phyloP scores from a whole-genome alignment of 2,329 filamentous ascomycete genomes.

The Cryphonectria japonica region DNA sequence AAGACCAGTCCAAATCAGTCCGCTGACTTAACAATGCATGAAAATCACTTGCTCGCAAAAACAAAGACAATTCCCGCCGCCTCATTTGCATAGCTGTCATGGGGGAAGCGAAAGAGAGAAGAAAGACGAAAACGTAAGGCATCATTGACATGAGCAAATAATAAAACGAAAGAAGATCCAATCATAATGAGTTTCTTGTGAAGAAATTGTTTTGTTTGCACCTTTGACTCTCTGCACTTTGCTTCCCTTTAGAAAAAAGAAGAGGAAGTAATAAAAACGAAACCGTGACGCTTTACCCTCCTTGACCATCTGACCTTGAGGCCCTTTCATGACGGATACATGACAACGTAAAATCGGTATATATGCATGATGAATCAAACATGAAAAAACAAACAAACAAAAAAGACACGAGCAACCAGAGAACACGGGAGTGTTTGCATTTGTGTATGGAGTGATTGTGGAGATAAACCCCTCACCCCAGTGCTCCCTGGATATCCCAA shows the following conservation, averaged over 20 bases:
- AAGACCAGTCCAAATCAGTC: not conserved
- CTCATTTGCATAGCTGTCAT: not conserved
- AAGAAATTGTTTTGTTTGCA: slow-evolving; percentile 8
- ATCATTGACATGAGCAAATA: not conserved
- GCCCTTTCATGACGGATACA: slow-evolving; percentile 9
- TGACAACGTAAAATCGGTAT: slow-evolving; percentile 9
- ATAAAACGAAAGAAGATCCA: not conserved
- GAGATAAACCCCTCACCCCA: not conserved
- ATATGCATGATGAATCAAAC: slow-evolving; percentile 11
- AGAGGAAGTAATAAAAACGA: not conserved
- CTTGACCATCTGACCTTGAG: not conserved
- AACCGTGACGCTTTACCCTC: slow-evolving; percentile 2
- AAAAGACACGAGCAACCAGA: not conserved
- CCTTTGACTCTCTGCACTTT: not conserved
- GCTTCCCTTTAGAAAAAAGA: not conserved
- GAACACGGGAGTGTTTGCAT: not conserved
- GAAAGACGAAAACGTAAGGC: not conserved
- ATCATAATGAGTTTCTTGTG: slow-evolving; percentile 2
- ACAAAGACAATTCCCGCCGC: not conserved
- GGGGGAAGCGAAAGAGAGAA: too few relatives aligned
- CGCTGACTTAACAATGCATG: not conserved
- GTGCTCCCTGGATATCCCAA: not conserved
- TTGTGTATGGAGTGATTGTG: not conserved
- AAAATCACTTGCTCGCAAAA: not conserved
- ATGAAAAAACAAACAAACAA: not conserved